Evolutionary conservation across 805 yeast genomes (phyloP), one percentile per base, ranked within the genome.

Genomic region (Saturnispora kantuleensis): DNA sequence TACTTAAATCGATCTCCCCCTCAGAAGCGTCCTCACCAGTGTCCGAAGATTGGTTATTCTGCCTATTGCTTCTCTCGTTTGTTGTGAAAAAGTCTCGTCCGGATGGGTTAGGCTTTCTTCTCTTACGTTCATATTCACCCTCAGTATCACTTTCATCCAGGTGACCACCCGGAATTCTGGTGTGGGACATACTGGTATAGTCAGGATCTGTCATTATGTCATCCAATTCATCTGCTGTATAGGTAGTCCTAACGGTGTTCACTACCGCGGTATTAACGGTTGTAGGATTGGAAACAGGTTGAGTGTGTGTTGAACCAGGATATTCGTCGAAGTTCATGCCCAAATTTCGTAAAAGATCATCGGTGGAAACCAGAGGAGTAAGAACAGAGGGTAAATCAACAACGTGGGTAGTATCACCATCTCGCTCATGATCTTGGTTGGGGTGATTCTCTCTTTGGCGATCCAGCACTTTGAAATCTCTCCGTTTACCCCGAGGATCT

Each of bases 301-400:
- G 38, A 8, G 42, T 28, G n/a, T 28, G 26, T n/a, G 46, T 31
- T 13, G 35, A 21, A 21, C 8, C 18, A 13, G 36, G 30, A 37
- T 42, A 42, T 13, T 37, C 45, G 16, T 42, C 45, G 32, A 42
- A 42, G 35, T 44, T 44, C 42, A 44, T 35, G 10, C 43, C 43
- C 13, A 44, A 31, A 35, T 44, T 44, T 29, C 43, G 34, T 12
- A 39, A 35, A 21, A 39, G 39, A 39, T 44, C 43, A 31, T 39
- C 47, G 10, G 42, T 26, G 4, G 42, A 42, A 15, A 42, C 45
- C 16, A 42, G 32, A 15, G 45, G 45, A 3, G 45, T 42, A 26
- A 42, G 28, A 18, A 42, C 45, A 37, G 37, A 32, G 4, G 45
- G 45, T 32, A 42, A 13, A 42, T 42, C 32, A 10, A 31, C 31